Evolutionary conservation across 2,329 filamentous ascomycete species (phyloP), one percentile per base, ranked within the genome.

Genomic region (Diaporthe sp.): DNA sequence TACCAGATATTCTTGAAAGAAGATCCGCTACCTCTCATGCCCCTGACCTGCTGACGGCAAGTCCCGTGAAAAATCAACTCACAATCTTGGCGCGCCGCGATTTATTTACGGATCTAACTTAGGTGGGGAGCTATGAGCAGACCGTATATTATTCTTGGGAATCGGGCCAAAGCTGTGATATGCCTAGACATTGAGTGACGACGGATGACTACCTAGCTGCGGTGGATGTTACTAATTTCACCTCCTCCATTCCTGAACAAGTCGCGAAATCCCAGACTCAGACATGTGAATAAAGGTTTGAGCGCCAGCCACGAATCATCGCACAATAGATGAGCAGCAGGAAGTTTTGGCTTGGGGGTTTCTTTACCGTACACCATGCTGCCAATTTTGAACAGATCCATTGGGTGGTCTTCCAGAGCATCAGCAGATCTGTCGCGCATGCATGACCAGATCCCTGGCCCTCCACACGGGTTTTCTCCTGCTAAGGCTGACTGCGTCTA

Each of bases 1-100:
- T 63, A 71, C n/a, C 22, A 57, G 10, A 44, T 58, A 34, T 61
- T 15, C 37, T 55, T 42, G 31, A 70, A 70, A 70, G 49, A 55
- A 28, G 28, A 20, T 39, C 4, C 42, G 60, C 42, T 34, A 47
- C 42, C 25, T 15, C 34, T 31, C 8, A 20, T 42, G 34, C 10
- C n/a, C 17, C 47, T 42, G 15, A 39, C 5, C 25, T 20, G 9
- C 34, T 31, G 49, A 34, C 34, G 34, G 13, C 34, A 17, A 42
- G n/a, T 13, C 20, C 9, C 15, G 34, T 42, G 65, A 55, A 31
- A 7, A 31, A 12, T 7, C 17, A 28, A n/a, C 6, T 39, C 8
- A 6, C 17, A 4, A 20, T 9, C 31, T 25, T 17, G 31, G 7
- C 47, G 12, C 8, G 12, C 25, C 37, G n/a, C 17, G 13, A 8